phyloP scores from a whole-genome alignment of 371 early-diverging fungal species.

The Saksenaea oblongispora region DNA sequence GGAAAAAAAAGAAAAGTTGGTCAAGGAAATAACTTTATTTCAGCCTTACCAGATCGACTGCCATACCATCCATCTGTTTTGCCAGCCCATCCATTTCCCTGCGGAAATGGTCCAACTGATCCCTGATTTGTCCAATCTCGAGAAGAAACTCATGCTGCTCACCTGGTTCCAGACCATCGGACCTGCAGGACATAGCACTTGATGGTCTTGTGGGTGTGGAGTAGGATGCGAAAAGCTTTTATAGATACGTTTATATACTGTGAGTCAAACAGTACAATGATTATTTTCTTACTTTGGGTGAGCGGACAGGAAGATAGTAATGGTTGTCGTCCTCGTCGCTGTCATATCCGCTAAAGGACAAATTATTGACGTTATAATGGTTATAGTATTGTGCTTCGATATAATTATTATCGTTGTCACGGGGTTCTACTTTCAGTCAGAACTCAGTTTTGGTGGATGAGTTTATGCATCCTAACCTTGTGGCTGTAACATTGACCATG shows the following conservation, averaged over 20 bases:
- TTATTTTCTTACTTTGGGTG: not conserved
- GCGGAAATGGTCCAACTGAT: slow-evolving; percentile 54
- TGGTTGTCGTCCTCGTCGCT: not conserved
- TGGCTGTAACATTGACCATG: slow-evolving; percentile 8
- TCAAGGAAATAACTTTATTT: not conserved
- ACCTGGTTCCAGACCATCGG: not conserved
- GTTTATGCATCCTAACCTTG: slow-evolving; percentile 10
- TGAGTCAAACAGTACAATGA: slow-evolving; percentile 13
- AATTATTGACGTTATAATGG: not conserved
- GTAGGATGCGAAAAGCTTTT: not conserved
- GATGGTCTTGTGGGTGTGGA: slow-evolving; percentile 7
- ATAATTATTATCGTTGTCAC: not conserved
- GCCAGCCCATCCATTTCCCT: slow-evolving; percentile 57
- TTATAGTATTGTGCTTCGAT: slow-evolving; percentile 1
- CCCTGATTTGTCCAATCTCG: slow-evolving; percentile 51
- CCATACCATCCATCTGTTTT: slow-evolving; percentile 46
- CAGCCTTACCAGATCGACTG: slow-evolving; percentile 12
- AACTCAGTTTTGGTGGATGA: not conserved
- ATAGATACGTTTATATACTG: too few relatives aligned
- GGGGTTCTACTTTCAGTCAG: not conserved
- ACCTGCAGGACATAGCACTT: not conserved
- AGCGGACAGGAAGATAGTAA: not conserved
- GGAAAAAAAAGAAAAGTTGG: not conserved
- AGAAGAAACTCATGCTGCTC: slow-evolving; percentile 27
- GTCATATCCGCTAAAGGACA: not conserved